These are phyloP conservation scores for Phyllosticta citriasiana DNA, from an alignment of 2,329 filamentous ascomycete genomes.

Conservation along the genomic window DNA sequence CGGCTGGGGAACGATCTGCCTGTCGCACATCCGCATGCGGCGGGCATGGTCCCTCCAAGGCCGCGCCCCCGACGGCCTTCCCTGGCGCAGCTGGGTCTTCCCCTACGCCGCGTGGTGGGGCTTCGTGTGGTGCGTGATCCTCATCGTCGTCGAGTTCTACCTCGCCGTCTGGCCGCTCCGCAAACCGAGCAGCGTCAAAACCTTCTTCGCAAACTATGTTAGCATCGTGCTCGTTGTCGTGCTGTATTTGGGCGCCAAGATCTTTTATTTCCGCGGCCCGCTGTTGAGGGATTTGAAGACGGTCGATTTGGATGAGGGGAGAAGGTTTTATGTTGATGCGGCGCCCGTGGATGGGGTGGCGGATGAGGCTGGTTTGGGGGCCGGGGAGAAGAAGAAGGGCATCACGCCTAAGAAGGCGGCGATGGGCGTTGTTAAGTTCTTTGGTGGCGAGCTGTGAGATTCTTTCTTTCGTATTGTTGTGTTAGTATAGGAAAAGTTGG, in stretches of 20 bases:
- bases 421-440: slow-evolving; percentile 8
- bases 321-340: slow-evolving; percentile 18
- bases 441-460: neutral
- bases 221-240: slow-evolving; percentile 34
- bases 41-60: slow-evolving; percentile 48
- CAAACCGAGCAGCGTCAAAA: slow-evolving; percentile 23
- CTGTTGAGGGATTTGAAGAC: slow-evolving; percentile 25
- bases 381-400: neutral
- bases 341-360: slow-evolving; percentile 6
- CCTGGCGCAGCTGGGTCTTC: slow-evolving; percentile 36
- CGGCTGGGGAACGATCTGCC: slow-evolving; percentile 59
- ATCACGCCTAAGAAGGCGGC: slow-evolving; percentile 2
- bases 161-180: slow-evolving; percentile 37
- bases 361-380: slow-evolving; percentile 7
- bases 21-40: slow-evolving; percentile 54
- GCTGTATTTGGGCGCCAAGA: slow-evolving; percentile 31
- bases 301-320: slow-evolving; percentile 27
- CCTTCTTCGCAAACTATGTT: slow-evolving; percentile 40
- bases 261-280: slow-evolving; percentile 28
- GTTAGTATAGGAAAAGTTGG: no score
- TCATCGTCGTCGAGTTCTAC: slow-evolving; percentile 40
- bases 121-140: slow-evolving; percentile 33
- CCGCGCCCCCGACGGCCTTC: slow-evolving; percentile 55
- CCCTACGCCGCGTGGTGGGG: slow-evolving; percentile 37
- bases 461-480: no score